Evolutionary conservation across 106 monocot genomes (phyloP).

Genomic region (Dendrobium catenatum): DNA sequence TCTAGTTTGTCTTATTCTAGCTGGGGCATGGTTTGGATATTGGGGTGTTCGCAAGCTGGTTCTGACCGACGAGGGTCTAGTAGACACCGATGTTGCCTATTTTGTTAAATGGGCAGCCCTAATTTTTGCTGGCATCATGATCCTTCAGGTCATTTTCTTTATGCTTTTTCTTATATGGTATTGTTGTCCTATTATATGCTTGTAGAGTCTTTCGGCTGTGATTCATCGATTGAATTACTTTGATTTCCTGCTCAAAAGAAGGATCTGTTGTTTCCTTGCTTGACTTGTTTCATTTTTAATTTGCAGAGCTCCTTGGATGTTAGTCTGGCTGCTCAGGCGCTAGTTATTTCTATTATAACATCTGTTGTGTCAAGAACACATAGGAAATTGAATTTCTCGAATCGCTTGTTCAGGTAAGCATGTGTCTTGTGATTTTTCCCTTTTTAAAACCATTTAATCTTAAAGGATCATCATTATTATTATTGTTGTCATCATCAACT

Average conservation of each 20-base stretch:
- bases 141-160: constrained; percentile 49
- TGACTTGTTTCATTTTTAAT: neutral
- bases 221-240: neutral
- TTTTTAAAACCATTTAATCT: neutral
- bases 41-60: constrained; percentile 92
- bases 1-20: constrained; percentile 46
- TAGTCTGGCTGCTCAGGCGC: constrained; percentile 35
- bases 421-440: neutral
- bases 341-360: constrained; percentile 35
- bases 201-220: neutral
- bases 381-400: constrained; percentile 25
- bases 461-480: neutral
- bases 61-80: constrained; percentile 67
- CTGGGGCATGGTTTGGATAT: constrained; percentile 95
- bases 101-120: constrained; percentile 81
- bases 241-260: neutral
- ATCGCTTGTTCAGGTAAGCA: constrained; percentile 36
- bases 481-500: too few species aligned
- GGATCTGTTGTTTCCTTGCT: too few species aligned
- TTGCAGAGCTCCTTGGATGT: constrained; percentile 66
- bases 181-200: neutral
- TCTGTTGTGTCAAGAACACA: constrained; percentile 17
- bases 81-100: constrained; percentile 66
- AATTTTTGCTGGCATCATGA: constrained; percentile 60
- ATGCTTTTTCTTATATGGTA: neutral